A percentile compares a stretch with the other conserved stretches of the same genome.
These are phyloP conservation scores for Colletotrichum sp. DNA, from an alignment of 2,329 filamentous ascomycete species.

Conservation along the genomic window DNA sequence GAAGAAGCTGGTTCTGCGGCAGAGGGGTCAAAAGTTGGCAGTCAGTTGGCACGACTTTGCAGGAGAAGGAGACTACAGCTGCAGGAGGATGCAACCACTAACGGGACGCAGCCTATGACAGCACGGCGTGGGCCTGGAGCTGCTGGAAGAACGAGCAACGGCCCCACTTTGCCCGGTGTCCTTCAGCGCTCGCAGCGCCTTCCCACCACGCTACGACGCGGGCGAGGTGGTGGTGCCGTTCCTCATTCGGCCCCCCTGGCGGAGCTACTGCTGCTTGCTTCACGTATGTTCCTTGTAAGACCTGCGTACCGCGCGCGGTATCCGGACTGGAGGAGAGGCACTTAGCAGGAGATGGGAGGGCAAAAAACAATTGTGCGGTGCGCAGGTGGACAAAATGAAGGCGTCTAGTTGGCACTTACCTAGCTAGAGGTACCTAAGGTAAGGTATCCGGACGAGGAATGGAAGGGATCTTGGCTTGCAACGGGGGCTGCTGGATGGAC, in stretches of 20 bases:
- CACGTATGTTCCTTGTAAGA: conserved; percentile 1
- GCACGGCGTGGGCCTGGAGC: neutral
- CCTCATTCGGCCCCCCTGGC: conserved; percentile 9
- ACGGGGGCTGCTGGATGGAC: neutral
- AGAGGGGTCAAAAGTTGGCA: neutral
- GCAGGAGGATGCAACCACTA: conserved; percentile 19
- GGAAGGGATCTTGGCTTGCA: neutral
- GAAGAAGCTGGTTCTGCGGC: neutral
- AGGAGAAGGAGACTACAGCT: conserved; percentile 11
- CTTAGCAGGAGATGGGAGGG: neutral
- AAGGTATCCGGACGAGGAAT: neutral
- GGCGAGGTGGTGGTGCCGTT: neutral
- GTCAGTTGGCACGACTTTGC: conserved; percentile 20
- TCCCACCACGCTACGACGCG: neutral
- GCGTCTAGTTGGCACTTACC: neutral
- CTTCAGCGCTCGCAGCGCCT: neutral
- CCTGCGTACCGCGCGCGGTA: neutral
- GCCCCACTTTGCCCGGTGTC: conserved; percentile 9
- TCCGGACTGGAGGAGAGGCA: neutral
- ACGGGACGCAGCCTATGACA: neutral
- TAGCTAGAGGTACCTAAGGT: neutral
- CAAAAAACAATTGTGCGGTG: neutral
- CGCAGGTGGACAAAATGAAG: neutral
- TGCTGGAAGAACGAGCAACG: neutral
- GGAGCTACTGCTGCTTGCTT: conserved; percentile 8